A percentile compares a stretch with the other conserved stretches of the same genome.
phyloP scores from a whole-genome alignment of 2,329 filamentous ascomycete genomes.

The Exophiala bonariae region DNA sequence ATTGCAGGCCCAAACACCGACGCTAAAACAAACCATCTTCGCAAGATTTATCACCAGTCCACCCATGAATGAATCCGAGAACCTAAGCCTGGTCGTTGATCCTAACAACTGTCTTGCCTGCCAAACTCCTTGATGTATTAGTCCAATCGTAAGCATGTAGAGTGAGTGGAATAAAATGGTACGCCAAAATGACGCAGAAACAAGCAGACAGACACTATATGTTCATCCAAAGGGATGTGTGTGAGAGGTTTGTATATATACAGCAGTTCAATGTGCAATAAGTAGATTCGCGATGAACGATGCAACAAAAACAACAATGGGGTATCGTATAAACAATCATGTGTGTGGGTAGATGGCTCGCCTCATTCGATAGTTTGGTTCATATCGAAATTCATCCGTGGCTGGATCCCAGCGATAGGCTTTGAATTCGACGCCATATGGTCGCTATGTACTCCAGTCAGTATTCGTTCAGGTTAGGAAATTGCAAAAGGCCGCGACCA shows the following conservation, averaged over 20 bases:
- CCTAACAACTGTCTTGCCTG: slow-evolving; percentile 22
- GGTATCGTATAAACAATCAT: slow-evolving; percentile 24
- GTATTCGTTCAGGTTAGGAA: background rate
- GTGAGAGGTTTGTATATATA: background rate
- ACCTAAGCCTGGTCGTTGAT: slow-evolving; percentile 12
- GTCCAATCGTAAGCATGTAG: slow-evolving; percentile 17
- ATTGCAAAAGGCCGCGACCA: slow-evolving; percentile 7
- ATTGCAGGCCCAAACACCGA: slow-evolving; percentile 3
- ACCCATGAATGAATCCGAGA: slow-evolving; percentile 17
- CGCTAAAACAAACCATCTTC: slow-evolving; percentile 4
- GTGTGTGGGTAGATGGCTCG: slow-evolving; percentile 36
- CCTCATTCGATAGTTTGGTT: slow-evolving; percentile 77
- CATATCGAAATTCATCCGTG: slow-evolving; percentile 76
- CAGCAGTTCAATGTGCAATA: slow-evolving; percentile 2
- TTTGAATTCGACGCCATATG: slow-evolving; percentile 96
- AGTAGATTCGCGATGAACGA: background rate
- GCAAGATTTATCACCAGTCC: slow-evolving; percentile 12
- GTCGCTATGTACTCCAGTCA: slow-evolving; percentile 56
- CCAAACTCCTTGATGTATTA: slow-evolving; percentile 14
- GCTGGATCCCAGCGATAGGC: slow-evolving; percentile 86
- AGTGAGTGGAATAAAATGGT: background rate
- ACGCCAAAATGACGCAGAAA: background rate
- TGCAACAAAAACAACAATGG: slow-evolving; percentile 2
- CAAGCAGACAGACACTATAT: background rate
- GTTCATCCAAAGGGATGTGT: background rate